Percentiles rank a stretch among this genome's conserved stretches.
Evolutionary conservation across 176 grass and related monocot species (phyloP).

Genomic region (Musa itinerans): DNA sequence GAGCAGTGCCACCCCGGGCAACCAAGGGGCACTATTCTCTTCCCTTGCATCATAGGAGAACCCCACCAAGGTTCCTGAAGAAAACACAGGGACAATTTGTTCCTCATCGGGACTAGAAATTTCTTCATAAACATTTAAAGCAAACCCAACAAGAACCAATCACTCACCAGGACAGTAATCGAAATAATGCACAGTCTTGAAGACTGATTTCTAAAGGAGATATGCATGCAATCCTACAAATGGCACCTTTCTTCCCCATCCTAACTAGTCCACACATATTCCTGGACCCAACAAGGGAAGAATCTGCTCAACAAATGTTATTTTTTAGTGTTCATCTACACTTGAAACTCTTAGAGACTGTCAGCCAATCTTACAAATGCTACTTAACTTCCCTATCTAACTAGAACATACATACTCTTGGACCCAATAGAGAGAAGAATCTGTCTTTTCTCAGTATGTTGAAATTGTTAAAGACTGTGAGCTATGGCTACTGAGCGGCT

Average conservation of each 20-base stretch:
- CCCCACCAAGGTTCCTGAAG: constrained; percentile 43
- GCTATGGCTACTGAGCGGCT: background rate
- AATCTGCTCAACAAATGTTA: background rate
- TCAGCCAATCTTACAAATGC: background rate
- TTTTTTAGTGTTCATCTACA: background rate
- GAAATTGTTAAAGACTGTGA: background rate
- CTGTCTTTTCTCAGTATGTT: background rate
- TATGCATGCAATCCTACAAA: background rate
- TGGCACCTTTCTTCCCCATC: background rate
- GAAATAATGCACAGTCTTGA: background rate
- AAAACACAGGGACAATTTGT: background rate
- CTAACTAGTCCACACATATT: background rate
- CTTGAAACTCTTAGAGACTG: background rate
- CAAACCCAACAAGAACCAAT: background rate
- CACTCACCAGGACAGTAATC: background rate
- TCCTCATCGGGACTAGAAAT: background rate
- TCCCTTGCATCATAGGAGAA: constrained; percentile 28
- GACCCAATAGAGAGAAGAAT: background rate
- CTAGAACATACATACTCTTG: background rate
- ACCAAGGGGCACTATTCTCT: constrained; percentile 6
- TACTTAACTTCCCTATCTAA: background rate
- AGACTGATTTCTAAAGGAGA: background rate
- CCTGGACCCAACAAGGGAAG: background rate
- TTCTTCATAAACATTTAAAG: background rate
- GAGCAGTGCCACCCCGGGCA: background rate